Base-by-base conservation (phyloP, 2,329 filamentous ascomycete species). In the Microsporum ferrugineum region DNA sequence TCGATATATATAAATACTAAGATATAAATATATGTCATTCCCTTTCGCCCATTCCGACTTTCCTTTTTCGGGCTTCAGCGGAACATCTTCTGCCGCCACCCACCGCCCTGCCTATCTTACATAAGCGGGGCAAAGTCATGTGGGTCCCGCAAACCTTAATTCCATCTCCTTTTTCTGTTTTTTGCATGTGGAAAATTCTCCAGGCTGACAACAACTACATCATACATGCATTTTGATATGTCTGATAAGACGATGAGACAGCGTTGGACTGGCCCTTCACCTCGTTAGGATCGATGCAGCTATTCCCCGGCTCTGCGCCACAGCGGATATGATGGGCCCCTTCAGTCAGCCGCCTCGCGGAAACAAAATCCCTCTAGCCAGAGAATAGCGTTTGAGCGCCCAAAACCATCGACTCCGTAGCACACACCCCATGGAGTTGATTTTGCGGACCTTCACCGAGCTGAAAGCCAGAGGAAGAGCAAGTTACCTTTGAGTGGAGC, bases 361-460 rank as follows among this genome's bases (percentile, higher is more conserved):
- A 55, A 31, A 10, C 5, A 55, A 55, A 55, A 36, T 55, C 51
- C 51, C 51, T 33, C 51, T 34, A 34, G 43, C 43, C 51, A 17
- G 14, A 36, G 39, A 12, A 10, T 51, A 51, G 45, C 45, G 12
- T 51, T 31, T 27, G 23, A 51, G 27, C 45, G 23, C 23, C 14
- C 39, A n/a, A 33, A 51, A 51, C 45, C 45, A 51, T 33, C 45
- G 45, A 51, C 38, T 39, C 38, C 38, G 38, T 39, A 39, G 17
- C 17, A 23, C 17, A 23, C 17, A 23, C 45, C 51, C 31, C 51
- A 36, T 55, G 33, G 45, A 17, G 51, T 55, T 55, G 51, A 10
- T 55, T 43, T 14, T n/a, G 51, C 51, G 51, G 51, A 55, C 51
- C 33, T 23, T 55, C 51, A 34, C 51, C 51, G 51, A 55, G 51